A percentile compares a stretch with the other conserved stretches of the same genome.
Conservation (phyloP, 345 rosid genomes). For the Balakata baccata region DNA sequence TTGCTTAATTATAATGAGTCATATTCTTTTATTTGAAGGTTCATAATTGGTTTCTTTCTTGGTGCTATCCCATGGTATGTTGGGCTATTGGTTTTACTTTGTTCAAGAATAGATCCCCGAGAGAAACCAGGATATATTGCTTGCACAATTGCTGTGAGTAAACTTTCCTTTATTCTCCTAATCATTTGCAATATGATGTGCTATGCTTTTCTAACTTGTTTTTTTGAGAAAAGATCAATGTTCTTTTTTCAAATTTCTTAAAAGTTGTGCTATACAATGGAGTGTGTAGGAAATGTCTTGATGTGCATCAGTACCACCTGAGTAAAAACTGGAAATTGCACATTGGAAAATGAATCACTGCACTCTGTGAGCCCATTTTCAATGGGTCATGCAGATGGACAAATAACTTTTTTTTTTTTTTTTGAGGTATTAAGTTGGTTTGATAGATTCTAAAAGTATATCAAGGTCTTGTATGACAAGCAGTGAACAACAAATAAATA, state of each 20-base stretch:
- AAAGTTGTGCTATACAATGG: background rate
- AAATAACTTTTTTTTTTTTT: background rate
- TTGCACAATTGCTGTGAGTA: slow-evolving; percentile 75
- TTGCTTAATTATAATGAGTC: slow-evolving; percentile 11
- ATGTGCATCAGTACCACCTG: background rate
- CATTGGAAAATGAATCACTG: background rate
- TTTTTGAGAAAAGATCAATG: background rate
- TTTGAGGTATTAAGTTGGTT: background rate
- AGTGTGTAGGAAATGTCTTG: slow-evolving; percentile 1
- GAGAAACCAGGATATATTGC: slow-evolving; percentile 95
- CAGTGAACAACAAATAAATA: background rate
- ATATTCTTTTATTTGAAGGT: slow-evolving; percentile 43
- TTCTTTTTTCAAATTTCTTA: background rate
- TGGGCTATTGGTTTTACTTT: slow-evolving; percentile 57
- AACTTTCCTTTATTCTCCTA: slow-evolving; percentile 9
- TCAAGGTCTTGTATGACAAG: background rate
- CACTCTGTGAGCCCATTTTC: background rate
- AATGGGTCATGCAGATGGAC: background rate
- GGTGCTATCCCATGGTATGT: slow-evolving; percentile 86
- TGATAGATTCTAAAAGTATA: background rate
- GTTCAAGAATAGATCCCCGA: slow-evolving; percentile 64
- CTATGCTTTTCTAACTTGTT: background rate
- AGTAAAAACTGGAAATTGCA: background rate
- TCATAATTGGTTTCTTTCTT: slow-evolving; percentile 79
- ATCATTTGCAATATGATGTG: background rate